Base-by-base conservation (phyloP, 306 rosid species). In the Quercus mongolica region DNA sequence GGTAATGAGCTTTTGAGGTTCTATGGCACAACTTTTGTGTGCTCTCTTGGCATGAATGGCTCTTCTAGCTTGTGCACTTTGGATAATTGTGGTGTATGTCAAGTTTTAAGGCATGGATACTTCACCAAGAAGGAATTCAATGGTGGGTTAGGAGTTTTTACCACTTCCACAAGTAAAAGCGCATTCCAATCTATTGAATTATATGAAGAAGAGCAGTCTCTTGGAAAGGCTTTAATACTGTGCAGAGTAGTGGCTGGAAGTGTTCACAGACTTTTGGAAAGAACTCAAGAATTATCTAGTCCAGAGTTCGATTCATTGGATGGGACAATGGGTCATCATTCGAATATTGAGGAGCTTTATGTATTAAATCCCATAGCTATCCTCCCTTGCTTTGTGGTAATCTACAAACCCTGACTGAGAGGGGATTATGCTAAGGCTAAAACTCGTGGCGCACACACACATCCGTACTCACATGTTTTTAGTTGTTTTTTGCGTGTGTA, bases 191-290 rank as follows among this genome's bases (percentile, higher is more conserved):
- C 78, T 5, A 74, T 80, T 41, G 75, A 30, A 55, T 11, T 35
- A 55, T 38, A 17, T 13, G 79, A 74, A 15, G 79, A 77, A 70
- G 83, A 52, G 5, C 2, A 23, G 9, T 72, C 74, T 76, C 3
- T 23, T 13, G 89, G 86, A 58, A 90, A 79, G 62, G 81, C 88
- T 61, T 68, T 91, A 21, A 61, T 86, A 67, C 84, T 91, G 76
- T 91, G 97, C 75, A 85, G 92, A 77, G 94, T 91, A n/a, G 79
- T 89, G 38, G 96, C 92, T 19, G 97, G 97, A 19, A 86, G 82
- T 77, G 77, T 86, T 55, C 52, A 69, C 18, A 65, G 56, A n/a
- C 78, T 72, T 71, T 5, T 51, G 72, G 78, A 77, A 30, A 83
- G 86, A 74, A 73, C 74, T 6, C 74, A 82, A 69, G 89, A 80